Percentiles rank a stretch among this genome's conserved stretches.
phyloP scores from a whole-genome alignment of 768 basidiomycete genomes.

The Tricholoma furcatifolium region DNA sequence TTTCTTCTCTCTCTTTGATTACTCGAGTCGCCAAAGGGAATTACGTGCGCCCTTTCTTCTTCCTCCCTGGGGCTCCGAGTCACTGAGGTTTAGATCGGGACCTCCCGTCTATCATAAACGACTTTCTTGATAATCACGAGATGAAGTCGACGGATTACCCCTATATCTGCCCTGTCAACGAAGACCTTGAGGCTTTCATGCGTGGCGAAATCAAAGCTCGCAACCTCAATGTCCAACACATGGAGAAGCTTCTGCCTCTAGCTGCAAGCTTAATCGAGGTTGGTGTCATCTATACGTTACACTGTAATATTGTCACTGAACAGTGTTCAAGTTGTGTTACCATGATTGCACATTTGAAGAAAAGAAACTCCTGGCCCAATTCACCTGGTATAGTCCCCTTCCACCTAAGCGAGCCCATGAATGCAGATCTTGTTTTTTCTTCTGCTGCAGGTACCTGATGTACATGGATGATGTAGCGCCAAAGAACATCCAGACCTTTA shows the following conservation, averaged over 20 bases:
- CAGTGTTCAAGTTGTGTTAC: not conserved
- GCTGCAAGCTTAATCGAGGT: slow-evolving; percentile 14
- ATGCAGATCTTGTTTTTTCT: not conserved
- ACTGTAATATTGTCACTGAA: no score
- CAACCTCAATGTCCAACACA: not conserved
- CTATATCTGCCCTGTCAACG: slow-evolving; percentile 1
- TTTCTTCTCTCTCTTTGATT: no score
- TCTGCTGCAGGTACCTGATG: not conserved
- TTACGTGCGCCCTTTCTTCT: no score
- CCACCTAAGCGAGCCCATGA: no score
- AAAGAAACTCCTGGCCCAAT: slow-evolving; percentile 9
- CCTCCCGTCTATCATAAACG: not conserved
- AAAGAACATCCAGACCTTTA: not conserved
- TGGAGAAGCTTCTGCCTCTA: slow-evolving; percentile 4
- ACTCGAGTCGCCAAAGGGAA: no score
- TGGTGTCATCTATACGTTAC: not conserved
- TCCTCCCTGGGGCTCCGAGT: not conserved
- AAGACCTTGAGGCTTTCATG: slow-evolving; percentile 10
- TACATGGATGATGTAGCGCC: no score
- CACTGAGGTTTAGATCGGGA: not conserved
- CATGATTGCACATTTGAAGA: slow-evolving; percentile 9
- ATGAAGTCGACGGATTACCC: not conserved
- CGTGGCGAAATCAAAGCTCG: slow-evolving; percentile 4
- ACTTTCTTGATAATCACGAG: slow-evolving; percentile 1
- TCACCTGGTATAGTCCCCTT: slow-evolving; percentile 8